A percentile compares a stretch with the other conserved stretches of the same genome.
phyloP scores from a whole-genome alignment of 2,329 filamentous ascomycete species.

The Trichoderma afroharzianum region DNA sequence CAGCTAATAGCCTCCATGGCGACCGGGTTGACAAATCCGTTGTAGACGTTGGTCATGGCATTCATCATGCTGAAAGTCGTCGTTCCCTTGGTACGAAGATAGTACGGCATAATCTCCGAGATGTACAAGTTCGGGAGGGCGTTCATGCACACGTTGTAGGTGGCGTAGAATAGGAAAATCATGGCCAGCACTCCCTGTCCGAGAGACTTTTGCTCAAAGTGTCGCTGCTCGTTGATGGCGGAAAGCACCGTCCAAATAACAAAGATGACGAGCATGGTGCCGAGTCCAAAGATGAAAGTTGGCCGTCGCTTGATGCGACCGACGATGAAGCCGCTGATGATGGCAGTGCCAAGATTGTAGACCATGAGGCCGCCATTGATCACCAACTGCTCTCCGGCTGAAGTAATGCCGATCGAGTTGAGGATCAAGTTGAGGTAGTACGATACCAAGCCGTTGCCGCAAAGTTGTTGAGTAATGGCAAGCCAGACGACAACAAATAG shows the following conservation, averaged over 20 bases:
- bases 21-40: slow-evolving; percentile 34
- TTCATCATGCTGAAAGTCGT: slow-evolving; percentile 43
- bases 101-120: slow-evolving; percentile 38
- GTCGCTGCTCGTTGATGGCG: slow-evolving; percentile 25
- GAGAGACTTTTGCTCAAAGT: not conserved
- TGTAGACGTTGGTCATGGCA: slow-evolving; percentile 32
- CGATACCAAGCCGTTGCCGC: slow-evolving; percentile 31
- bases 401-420: slow-evolving; percentile 37
- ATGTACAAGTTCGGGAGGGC: slow-evolving; percentile 45
- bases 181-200: slow-evolving; percentile 45
- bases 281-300: slow-evolving; percentile 36
- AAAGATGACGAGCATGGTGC: slow-evolving; percentile 37
- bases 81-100: slow-evolving; percentile 35
- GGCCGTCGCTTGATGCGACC: slow-evolving; percentile 42
- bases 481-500: slow-evolving; percentile 23
- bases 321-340: slow-evolving; percentile 36
- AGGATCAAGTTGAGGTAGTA: slow-evolving; percentile 40
- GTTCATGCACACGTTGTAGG: slow-evolving; percentile 45
- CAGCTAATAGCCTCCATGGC: slow-evolving; percentile 21
- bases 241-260: slow-evolving; percentile 39
- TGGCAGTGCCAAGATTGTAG: slow-evolving; percentile 37
- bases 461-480: slow-evolving; percentile 31
- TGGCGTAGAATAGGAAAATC: slow-evolving; percentile 45
- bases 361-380: slow-evolving; percentile 42
- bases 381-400: slow-evolving; percentile 36